These are phyloP conservation scores for Cladosporium colombiae DNA, from an alignment of 2,329 filamentous ascomycete genomes.

Conservation along the genomic window DNA sequence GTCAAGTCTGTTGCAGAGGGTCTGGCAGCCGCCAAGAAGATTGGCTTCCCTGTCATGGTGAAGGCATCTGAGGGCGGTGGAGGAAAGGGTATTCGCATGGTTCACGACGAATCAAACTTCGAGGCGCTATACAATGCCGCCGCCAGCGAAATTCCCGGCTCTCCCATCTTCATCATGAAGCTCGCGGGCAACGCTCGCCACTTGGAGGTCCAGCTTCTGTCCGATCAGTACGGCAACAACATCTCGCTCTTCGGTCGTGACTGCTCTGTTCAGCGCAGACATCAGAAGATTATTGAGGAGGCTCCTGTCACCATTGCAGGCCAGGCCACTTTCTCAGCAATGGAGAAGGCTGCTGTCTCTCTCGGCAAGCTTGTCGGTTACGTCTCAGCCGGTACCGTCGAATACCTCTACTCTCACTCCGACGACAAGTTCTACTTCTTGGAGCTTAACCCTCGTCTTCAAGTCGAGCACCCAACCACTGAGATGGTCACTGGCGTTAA, in stretches of 20 bases:
- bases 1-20: constrained; percentile 88
- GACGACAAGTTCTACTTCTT: constrained; percentile 99
- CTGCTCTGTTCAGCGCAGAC: constrained; percentile 95
- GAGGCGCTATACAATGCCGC: constrained; percentile 89
- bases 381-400: constrained; percentile 96
- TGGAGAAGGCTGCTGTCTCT: constrained; percentile 95
- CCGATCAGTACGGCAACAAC: constrained; percentile 99
- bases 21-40: constrained; percentile 70
- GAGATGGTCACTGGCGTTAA: constrained; percentile 99
- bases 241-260: constrained; percentile 98
- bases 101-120: constrained; percentile 81
- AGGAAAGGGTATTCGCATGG: constrained; percentile 98
- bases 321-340: constrained; percentile 82
- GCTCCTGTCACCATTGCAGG: constrained; percentile 96
- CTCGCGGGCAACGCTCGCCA: constrained; percentile 93
- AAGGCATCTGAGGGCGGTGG: constrained; percentile 99
- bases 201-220: constrained; percentile 94
- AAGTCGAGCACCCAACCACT: constrained; percentile 98
- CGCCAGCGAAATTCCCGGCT: constrained; percentile 95
- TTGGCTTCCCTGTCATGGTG: constrained; percentile 99
- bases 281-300: constrained; percentile 99
- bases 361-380: constrained; percentile 94
- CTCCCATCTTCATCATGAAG: constrained; percentile 99
- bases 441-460: constrained; percentile 96
- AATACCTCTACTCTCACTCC: constrained; percentile 96